Evolutionary conservation across 805 yeast genomes (phyloP).

Genomic region (Dipodascus geniculatus): DNA sequence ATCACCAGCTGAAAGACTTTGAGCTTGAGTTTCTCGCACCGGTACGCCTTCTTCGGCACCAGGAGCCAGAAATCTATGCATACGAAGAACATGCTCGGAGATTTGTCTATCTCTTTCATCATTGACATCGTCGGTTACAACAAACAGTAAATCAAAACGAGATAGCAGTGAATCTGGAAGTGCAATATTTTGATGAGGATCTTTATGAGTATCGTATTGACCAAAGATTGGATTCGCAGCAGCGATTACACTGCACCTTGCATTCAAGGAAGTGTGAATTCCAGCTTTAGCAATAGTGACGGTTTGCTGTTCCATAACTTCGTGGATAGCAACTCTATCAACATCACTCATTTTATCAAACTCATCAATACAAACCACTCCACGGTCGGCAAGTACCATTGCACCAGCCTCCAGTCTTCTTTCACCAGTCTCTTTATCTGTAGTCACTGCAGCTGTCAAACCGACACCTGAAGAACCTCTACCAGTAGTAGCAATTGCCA

Average conservation of each 20-base stretch:
- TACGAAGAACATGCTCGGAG: conserved; percentile 87
- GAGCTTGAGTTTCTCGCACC: conserved; percentile 59
- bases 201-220: conserved; percentile 89
- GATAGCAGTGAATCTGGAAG: conserved; percentile 92
- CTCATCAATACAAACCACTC: conserved; percentile 96
- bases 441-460: conserved; percentile 95
- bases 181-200: conserved; percentile 94
- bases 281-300: conserved; percentile 98
- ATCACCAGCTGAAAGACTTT: conserved; percentile 75
- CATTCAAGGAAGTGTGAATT: conserved; percentile 89
- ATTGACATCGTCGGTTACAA: conserved; percentile 90
- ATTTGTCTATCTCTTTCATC: conserved; percentile 75
- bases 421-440: conserved; percentile 95
- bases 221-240: conserved; percentile 98
- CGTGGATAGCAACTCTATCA: conserved; percentile 97
- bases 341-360: conserved; percentile 96
- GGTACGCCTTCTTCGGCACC: conserved; percentile 93
- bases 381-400: conserved; percentile 96
- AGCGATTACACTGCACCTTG: conserved; percentile 92
- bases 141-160: conserved; percentile 90
- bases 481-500: conserved; percentile 97
- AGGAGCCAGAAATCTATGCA: conserved; percentile 81
- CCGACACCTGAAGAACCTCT: conserved; percentile 99
- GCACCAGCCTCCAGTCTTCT: conserved; percentile 97
- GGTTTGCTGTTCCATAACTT: conserved; percentile 99